Base-by-base conservation (phyloP, 78 protist genomes). In the Dictyostelium brefeldianum region DNA sequence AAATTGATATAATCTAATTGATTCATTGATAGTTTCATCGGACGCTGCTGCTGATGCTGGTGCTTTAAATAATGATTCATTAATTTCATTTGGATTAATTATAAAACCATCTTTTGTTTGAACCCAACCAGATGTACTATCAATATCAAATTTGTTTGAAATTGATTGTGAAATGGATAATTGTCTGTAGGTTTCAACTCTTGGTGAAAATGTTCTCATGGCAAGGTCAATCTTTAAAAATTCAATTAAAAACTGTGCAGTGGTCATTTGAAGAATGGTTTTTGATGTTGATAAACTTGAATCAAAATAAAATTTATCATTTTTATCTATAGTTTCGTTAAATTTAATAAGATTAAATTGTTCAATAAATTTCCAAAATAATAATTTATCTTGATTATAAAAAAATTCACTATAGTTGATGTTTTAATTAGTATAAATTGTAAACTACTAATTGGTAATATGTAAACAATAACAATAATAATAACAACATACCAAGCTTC, bases 341-440 rank as follows among this genome's bases (percentile, higher is more conserved):
- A 67, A 29, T 15, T 31, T 67, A 25, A 14, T 51, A 14, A 14
- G 10, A 51, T 67, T 43, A 25, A 73, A 73, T 36, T 41, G 17
- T 46, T 83, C 82, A 27, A 83, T 83, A 73, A 47, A 83, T 73
- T 83, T 83, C 78, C 78, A 53, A 73, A 31, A 83, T 20, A 83
- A 51, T 57, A 41, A 20, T 36, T 70, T 43, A 73, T 83, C 91
- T 54, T 78, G 83, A 9, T 78, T 56, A 31, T 51, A 17, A 17
- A 78, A 54, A 54, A 78, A 54, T 78, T 78, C 83, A 22, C 81
- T 73, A n/a, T n/a, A n/a, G 11, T 81, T 36, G 43, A n/a, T n/a
- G n/a, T n/a, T n/a, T n/a, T n/a, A n/a, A n/a, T n/a, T n/a, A n/a
- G n/a, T n/a, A n/a, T n/a, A n/a, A n/a, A n/a, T n/a, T n/a, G n/a